These are phyloP conservation scores for Didymella keratinophila DNA, from an alignment of 2,329 filamentous ascomycete species.

Conservation along the genomic window DNA sequence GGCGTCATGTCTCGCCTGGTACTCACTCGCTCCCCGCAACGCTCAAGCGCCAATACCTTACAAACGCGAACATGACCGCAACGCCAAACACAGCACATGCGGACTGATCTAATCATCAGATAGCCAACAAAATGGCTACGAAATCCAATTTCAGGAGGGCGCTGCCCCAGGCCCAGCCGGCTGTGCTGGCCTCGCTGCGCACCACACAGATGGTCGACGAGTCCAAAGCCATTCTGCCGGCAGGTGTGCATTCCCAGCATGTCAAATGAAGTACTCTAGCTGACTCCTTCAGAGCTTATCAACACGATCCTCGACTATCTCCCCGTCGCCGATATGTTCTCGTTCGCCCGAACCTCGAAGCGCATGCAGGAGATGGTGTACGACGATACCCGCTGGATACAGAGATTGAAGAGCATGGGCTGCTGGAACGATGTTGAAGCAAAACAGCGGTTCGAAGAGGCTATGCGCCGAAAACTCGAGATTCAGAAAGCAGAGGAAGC, in stretches of 20 bases:
- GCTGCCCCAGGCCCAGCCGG: slow-evolving; percentile 34
- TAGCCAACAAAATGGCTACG: slow-evolving; percentile 34
- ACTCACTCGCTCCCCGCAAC: slow-evolving; percentile 15
- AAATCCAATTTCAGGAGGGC: slow-evolving; percentile 62
- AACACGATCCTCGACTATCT: slow-evolving; percentile 89
- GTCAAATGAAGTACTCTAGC: background rate
- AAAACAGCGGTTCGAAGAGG: slow-evolving; percentile 78
- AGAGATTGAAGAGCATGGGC: slow-evolving; percentile 82
- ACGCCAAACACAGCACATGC: slow-evolving; percentile 2
- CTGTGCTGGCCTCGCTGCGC: slow-evolving; percentile 78
- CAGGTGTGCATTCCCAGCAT: slow-evolving; percentile 63
- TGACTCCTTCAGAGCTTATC: slow-evolving; percentile 73
- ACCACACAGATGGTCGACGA: slow-evolving; percentile 82
- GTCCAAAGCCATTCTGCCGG: slow-evolving; percentile 79
- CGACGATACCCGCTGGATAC: slow-evolving; percentile 95
- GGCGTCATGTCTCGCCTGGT: slow-evolving; percentile 25
- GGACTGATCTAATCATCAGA: slow-evolving; percentile 3
- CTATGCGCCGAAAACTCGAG: slow-evolving; percentile 65
- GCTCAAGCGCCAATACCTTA: slow-evolving; percentile 1
- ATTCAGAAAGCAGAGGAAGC: slow-evolving; percentile 58
- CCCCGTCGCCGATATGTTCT: slow-evolving; percentile 82
- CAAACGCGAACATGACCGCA: slow-evolving; percentile 17
- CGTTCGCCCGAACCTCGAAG: slow-evolving; percentile 82
- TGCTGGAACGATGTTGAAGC: slow-evolving; percentile 93
- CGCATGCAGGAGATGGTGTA: slow-evolving; percentile 98